Conservation (phyloP, 75 land plant species). For the Selaginella moellendorffii region DNA sequence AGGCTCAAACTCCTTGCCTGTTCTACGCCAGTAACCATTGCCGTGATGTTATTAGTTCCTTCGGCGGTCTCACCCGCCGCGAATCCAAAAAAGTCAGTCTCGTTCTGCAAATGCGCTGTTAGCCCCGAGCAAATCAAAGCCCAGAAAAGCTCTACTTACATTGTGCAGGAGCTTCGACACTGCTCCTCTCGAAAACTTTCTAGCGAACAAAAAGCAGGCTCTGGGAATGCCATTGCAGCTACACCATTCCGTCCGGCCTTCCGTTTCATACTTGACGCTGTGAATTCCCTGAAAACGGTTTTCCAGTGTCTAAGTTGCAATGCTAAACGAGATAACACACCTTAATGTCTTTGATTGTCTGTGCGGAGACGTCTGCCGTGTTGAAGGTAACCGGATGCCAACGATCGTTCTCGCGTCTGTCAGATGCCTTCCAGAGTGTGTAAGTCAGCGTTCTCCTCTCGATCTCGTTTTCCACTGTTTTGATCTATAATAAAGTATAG, state of each 20-base stretch:
- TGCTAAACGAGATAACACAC: too few relatives aligned
- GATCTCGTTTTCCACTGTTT: not conserved
- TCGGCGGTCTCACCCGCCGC: too few relatives aligned
- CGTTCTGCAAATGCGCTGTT: conserved; percentile 1
- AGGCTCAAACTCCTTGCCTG: too few relatives aligned
- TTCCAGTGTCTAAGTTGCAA: too few relatives aligned
- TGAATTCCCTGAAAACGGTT: not conserved
- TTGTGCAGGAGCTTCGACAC: not conserved
- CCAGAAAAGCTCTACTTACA: too few relatives aligned
- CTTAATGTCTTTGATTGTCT: not conserved
- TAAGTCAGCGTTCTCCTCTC: not conserved
- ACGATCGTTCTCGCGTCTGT: not conserved
- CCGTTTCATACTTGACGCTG: not conserved
- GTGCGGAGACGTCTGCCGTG: not conserved
- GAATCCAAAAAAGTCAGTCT: not conserved
- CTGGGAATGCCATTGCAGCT: not conserved
- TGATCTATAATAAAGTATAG: not conserved
- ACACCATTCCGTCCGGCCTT: not conserved
- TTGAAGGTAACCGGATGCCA: not conserved
- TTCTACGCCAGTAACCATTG: too few relatives aligned
- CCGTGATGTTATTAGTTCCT: too few relatives aligned
- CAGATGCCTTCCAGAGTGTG: not conserved
- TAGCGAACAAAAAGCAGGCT: not conserved
- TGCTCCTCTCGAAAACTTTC: not conserved
- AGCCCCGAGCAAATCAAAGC: too few relatives aligned